Percentiles rank a stretch among this genome's conserved stretches.
These are phyloP conservation scores for Primulina tabacum DNA, from an alignment of 257 asterid genomes.

Conservation along the genomic window DNA sequence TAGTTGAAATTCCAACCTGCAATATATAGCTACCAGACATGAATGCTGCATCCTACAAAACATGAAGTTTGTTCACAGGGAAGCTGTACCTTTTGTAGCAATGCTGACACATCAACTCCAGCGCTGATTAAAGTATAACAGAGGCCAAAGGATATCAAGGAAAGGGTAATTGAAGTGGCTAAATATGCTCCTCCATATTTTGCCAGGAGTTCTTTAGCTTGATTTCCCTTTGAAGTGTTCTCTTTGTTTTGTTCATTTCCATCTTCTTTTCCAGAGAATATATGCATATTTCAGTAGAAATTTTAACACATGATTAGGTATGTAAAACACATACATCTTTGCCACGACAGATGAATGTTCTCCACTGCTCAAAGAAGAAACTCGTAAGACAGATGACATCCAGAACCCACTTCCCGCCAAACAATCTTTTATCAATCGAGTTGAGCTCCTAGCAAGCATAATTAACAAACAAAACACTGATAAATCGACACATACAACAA, in stretches of 20 bases:
- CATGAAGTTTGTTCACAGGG: neutral
- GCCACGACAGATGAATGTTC: neutral
- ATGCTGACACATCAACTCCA: constrained; percentile 78
- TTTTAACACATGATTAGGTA: neutral
- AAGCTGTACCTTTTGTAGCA: constrained; percentile 63
- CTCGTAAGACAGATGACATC: neutral
- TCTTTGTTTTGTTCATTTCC: constrained; percentile 37
- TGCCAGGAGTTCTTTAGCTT: constrained; percentile 81
- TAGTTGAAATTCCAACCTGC: constrained; percentile 71
- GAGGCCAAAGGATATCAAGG: constrained; percentile 77
- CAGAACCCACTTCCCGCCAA: neutral
- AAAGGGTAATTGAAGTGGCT: constrained; percentile 90
- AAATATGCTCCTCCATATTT: constrained; percentile 97
- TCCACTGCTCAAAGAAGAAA: neutral
- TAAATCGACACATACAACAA: neutral
- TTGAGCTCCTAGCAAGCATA: constrained; percentile 8
- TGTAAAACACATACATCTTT: neutral
- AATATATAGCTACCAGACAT: constrained; percentile 22
- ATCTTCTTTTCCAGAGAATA: constrained; percentile 69
- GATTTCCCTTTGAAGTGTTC: constrained; percentile 68
- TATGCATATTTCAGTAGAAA: constrained; percentile 35
- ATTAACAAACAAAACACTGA: constrained; percentile 3
- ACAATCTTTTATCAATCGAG: neutral
- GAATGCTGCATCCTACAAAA: neutral
- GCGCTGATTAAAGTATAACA: constrained; percentile 74